phyloP scores from a whole-genome alignment of 148 eudicot genomes.

The Pouteria glomerata region DNA sequence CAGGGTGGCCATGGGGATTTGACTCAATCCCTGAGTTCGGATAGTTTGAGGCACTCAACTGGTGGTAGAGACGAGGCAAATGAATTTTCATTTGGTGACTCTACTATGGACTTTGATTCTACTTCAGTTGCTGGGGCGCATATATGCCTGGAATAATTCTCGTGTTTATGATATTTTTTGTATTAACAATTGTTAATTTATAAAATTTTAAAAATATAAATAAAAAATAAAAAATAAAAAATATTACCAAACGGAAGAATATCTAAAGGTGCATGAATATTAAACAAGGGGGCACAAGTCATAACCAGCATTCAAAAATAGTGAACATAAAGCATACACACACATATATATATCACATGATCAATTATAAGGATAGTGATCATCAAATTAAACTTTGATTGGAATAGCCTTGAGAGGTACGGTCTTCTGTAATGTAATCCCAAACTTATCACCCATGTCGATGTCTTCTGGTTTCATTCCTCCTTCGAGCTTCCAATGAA shows the following conservation, averaged over 20 bases:
- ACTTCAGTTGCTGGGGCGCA: conserved; percentile 26
- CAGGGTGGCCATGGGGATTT: conserved; percentile 22
- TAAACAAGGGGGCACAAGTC: too few species aligned
- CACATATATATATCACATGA: too few species aligned
- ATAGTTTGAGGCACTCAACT: conserved; percentile 30
- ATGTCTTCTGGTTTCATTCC: conserved; percentile 11
- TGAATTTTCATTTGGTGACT: conserved; percentile 35
- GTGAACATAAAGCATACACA: too few species aligned
- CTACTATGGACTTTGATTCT: conserved; percentile 33
- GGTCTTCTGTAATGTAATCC: conserved; percentile 16
- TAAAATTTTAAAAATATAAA: too few species aligned
- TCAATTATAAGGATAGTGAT: too few species aligned
- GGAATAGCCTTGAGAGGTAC: conserved; percentile 9
- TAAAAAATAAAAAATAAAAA: too few species aligned
- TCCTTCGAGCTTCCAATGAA: conserved; percentile 26
- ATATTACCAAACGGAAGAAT: too few species aligned
- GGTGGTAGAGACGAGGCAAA: conserved; percentile 37
- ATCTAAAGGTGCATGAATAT: too few species aligned
- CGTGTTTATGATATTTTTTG: too few species aligned
- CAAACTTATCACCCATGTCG: conserved; percentile 25
- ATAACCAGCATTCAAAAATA: too few species aligned
- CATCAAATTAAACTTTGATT: neutral
- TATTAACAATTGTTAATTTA: too few species aligned
- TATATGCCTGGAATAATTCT: too few species aligned
- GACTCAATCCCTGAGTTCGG: conserved; percentile 24